These are phyloP conservation scores for Moricandia moricandioides DNA, from an alignment of 345 rosid genomes.

Conservation along the genomic window DNA sequence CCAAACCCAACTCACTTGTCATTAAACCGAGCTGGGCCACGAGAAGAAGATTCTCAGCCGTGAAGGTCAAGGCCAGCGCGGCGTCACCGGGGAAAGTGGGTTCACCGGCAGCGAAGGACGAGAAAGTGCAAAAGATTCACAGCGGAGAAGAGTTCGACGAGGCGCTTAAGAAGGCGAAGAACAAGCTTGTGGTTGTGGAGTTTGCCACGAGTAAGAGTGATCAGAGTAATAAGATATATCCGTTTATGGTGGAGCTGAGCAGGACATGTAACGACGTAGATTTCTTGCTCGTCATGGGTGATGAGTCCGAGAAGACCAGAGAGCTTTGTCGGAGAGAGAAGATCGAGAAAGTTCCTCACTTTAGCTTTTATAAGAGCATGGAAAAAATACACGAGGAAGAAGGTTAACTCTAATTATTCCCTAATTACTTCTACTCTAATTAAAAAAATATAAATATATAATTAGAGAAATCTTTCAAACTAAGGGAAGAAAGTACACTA, in stretches of 20 bases:
- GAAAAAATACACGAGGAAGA: conserved; percentile 94
- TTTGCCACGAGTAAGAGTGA: conserved; percentile 55
- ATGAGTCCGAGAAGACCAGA: conserved; percentile 74
- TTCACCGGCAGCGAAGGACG: conserved; percentile 41
- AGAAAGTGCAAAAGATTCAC: conserved; percentile 63
- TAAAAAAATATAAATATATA: not conserved
- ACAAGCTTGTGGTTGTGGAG: conserved; percentile 79
- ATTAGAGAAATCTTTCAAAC: not conserved
- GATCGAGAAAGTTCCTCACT: conserved; percentile 75
- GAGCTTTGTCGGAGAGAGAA: conserved; percentile 79
- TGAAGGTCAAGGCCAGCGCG: conserved; percentile 46
- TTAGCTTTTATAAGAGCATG: conserved; percentile 82
- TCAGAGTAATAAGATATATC: conserved; percentile 62
- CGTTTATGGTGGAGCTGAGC: conserved; percentile 86
- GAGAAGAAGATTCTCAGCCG: conserved; percentile 16
- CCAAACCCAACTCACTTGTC: conserved; percentile 2
- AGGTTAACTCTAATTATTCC: conserved; percentile 3
- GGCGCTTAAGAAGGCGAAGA: conserved; percentile 59
- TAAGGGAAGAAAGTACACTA: not conserved
- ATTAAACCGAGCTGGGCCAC: not conserved
- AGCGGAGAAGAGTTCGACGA: conserved; percentile 72
- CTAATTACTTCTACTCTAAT: not conserved
- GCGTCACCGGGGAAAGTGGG: conserved; percentile 45
- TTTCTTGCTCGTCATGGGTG: conserved; percentile 80
- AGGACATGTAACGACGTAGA: conserved; percentile 75